phyloP scores from a whole-genome alignment of 192 early-diverging fungal species.

The Geranomyces michiganensis region DNA sequence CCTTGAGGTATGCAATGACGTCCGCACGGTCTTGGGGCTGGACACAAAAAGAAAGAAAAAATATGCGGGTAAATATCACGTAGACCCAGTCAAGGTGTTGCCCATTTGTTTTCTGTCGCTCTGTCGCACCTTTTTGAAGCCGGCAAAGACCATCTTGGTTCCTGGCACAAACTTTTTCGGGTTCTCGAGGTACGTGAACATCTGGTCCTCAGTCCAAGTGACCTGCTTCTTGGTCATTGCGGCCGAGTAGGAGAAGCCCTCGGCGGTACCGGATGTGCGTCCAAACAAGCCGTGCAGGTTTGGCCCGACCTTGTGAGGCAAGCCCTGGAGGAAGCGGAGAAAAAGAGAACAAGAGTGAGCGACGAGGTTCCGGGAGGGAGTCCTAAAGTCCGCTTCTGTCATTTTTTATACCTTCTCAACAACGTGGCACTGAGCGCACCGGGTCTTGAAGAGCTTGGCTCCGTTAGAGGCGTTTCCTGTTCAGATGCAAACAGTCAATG shows the following conservation, averaged over 20 bases:
- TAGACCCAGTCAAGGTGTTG: no score
- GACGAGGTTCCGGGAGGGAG: conserved; percentile 14
- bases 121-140: conserved; percentile 70
- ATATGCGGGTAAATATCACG: no score
- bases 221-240: conserved; percentile 88
- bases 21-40: conserved; percentile 61
- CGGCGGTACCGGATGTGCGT: conserved; percentile 81
- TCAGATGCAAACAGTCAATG: not conserved
- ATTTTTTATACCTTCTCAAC: conserved; percentile 60
- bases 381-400: conserved; percentile 11
- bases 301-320: conserved; percentile 93
- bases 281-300: conserved; percentile 94
- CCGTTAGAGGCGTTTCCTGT: conserved; percentile 59
- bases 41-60: no score
- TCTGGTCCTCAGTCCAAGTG: conserved; percentile 84
- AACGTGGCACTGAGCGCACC: conserved; percentile 98
- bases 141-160: conserved; percentile 99
- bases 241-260: conserved; percentile 90
- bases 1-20: conserved; percentile 91
- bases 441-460: conserved; percentile 92
- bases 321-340: conserved; percentile 52
- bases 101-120: no score
- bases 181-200: conserved; percentile 96
- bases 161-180: conserved; percentile 87
- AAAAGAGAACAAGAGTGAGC: conserved; percentile 7